Conservation (phyloP, 495 filamentous ascomycete species). For the Halenospora varia region DNA sequence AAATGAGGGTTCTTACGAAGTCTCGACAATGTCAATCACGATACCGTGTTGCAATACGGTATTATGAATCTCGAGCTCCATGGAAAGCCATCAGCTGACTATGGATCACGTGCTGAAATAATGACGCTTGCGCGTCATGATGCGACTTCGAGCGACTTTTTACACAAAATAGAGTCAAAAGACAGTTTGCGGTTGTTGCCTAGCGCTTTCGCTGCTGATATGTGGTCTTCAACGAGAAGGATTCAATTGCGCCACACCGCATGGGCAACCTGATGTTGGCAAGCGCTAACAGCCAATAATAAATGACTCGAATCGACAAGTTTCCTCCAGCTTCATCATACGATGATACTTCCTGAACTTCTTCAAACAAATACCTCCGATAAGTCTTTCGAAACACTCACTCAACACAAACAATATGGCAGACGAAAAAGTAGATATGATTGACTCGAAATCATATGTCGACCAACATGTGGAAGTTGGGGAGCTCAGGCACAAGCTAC, state of each 20-base stretch:
- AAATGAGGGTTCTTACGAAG: no score
- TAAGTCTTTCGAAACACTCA: not conserved
- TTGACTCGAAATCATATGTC: not conserved
- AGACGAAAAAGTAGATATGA: not conserved
- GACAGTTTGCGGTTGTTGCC: not conserved
- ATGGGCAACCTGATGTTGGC: not conserved
- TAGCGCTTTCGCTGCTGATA: not conserved
- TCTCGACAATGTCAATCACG: no score
- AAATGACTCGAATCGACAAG: not conserved
- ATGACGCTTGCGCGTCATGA: no score
- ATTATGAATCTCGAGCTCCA: no score
- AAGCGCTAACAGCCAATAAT: not conserved
- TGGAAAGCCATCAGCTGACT: no score
- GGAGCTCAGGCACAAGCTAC: not conserved
- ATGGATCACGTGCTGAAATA: no score
- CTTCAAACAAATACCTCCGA: not conserved
- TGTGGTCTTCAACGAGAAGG: not conserved
- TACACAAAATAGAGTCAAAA: no score
- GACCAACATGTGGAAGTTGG: not conserved
- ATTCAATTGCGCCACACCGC: not conserved
- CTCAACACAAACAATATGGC: not conserved
- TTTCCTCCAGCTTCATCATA: not conserved
- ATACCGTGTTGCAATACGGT: no score
- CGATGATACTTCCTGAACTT: not conserved
- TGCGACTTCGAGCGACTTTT: not conserved